phyloP scores from a whole-genome alignment of 169 alveolate genomes.

The Cryptosporidium ubiquitum region DNA sequence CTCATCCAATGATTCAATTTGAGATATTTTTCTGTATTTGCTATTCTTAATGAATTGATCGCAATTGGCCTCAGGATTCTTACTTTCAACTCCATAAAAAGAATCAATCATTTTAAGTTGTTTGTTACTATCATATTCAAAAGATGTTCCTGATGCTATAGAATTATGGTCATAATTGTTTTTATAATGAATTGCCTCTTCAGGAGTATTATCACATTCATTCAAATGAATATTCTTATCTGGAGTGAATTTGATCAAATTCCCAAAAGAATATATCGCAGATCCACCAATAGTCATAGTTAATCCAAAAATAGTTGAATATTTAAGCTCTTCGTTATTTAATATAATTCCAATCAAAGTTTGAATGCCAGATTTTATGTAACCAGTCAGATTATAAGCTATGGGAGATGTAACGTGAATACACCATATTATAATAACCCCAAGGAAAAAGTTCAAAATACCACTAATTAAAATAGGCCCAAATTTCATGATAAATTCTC shows the following conservation, averaged over 20 bases:
- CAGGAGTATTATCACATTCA: neutral
- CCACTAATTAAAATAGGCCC: conserved; percentile 54
- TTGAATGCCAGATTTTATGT: conserved; percentile 47
- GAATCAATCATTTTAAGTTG: neutral
- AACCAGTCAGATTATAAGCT: conserved; percentile 65
- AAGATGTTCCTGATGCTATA: neutral
- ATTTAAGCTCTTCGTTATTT: conserved; percentile 13
- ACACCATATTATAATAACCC: conserved; percentile 42
- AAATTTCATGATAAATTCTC: neutral
- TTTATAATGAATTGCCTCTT: neutral
- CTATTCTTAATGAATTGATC: neutral
- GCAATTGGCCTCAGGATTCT: neutral
- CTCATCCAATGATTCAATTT: neutral
- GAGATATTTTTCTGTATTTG: neutral
- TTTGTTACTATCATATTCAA: neutral
- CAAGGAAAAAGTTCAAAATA: conserved; percentile 39
- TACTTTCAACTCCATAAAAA: neutral
- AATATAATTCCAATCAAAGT: conserved; percentile 33
- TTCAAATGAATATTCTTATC: neutral
- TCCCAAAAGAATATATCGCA: conserved; percentile 44
- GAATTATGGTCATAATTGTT: neutral
- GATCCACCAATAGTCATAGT: conserved; percentile 58
- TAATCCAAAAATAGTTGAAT: conserved; percentile 34
- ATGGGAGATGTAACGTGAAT: conserved; percentile 57
- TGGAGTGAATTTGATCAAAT: neutral